Evolutionary conservation across 768 basidiomycete genomes (phyloP), one percentile per base, ranked within the genome.

Genomic region (Candolleomyces efflorescens): DNA sequence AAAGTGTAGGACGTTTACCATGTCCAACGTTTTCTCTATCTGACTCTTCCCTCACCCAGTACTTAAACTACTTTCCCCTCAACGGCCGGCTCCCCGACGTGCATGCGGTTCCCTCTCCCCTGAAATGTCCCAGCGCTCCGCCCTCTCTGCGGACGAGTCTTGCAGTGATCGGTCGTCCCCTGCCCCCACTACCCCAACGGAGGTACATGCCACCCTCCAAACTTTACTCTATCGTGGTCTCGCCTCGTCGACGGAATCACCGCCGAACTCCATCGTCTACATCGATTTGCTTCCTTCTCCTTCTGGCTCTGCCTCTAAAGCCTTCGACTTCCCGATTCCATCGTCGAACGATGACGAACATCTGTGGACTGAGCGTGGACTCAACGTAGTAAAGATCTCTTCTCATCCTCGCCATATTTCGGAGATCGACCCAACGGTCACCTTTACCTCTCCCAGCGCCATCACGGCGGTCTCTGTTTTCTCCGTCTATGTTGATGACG

Each of bases 401-500:
- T 37, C 58, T n/a, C 58, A 59, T 11, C 50, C 58, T 9, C 58
- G 58, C 5, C 54, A 53, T 24, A 47, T 59, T 20, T 17, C 53
- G 18, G 53, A 59, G 7, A 59, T 59, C 36, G 58, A 59, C 32
- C 58, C 58, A 10, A 59, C 53, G 6, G 45, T 59, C 24, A 59
- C 52, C 17, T 59, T 59, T 23, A 47, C 53, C 24, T 59, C 52
- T 18, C 58, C 52, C 12, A 47, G 26, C 36, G 52, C 50, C 46
- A 59, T 53, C 17, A 53, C 75, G 20, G 58, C 52, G 22, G 39
- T 54, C 27, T 85, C 84, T 0, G 74, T 74, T 32, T 88, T 82
- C 70, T 76, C 75, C 0, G 82, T 90, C 6, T 78, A 80, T 62
- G 64, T 74, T 9, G 77, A 78, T 56, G 81, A 77, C 12, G 71